phyloP scores from a whole-genome alignment of 2,329 filamentous ascomycete species.

The Colletotrichum endophyticum region DNA sequence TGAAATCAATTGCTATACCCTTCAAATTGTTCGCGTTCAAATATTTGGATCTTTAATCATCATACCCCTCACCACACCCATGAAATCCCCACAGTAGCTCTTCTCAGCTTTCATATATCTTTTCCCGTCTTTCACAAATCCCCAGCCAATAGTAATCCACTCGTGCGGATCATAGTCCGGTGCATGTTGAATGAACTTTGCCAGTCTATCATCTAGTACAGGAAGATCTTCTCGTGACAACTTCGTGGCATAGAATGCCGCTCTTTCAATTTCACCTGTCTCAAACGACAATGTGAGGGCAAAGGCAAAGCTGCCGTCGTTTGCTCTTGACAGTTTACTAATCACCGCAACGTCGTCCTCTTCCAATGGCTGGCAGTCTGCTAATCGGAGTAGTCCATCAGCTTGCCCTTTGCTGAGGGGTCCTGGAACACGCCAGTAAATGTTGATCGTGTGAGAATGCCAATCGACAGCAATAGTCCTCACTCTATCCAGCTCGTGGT shows the following conservation, averaged over 20 bases:
- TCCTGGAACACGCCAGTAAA: neutral
- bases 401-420: neutral
- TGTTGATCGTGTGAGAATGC: neutral
- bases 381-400: neutral
- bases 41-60: neutral
- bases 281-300: neutral
- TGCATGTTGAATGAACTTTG: neutral
- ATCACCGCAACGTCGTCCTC: neutral
- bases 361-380: neutral
- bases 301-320: neutral
- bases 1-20: too few species aligned
- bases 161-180: neutral
- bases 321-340: neutral
- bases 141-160: neutral
- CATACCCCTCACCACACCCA: neutral
- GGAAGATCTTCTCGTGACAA: neutral
- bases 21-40: neutral
- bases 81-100: neutral
- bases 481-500: neutral
- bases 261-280: neutral
- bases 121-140: neutral
- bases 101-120: neutral
- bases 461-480: neutral
- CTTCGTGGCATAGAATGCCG: neutral
- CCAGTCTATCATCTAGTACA: neutral